Evolutionary conservation across 345 rosid genomes (phyloP).

Genomic region (Erodium maritimum): DNA sequence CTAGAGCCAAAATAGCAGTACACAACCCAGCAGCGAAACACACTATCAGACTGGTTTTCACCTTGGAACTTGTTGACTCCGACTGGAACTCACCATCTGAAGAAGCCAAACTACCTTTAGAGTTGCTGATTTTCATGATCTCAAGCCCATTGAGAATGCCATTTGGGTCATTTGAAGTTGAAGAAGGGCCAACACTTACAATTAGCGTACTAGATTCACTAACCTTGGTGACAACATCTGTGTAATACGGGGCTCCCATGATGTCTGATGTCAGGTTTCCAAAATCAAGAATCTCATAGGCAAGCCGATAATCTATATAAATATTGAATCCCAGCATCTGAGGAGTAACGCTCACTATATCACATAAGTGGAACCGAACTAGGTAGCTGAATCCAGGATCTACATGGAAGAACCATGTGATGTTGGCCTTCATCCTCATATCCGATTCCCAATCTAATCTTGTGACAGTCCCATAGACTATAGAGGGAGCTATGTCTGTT

Average conservation of each 20-base stretch:
- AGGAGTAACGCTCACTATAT: slow-evolving; percentile 20
- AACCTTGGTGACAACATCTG: slow-evolving; percentile 42
- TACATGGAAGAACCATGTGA: slow-evolving; percentile 62
- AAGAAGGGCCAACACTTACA: slow-evolving; percentile 55
- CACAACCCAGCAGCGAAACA: too few species aligned
- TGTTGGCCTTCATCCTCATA: slow-evolving; percentile 28
- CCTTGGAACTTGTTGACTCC: too few species aligned
- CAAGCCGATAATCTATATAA: slow-evolving; percentile 42
- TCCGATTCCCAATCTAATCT: slow-evolving; percentile 15
- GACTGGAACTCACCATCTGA: too few species aligned
- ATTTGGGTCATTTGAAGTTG: too few species aligned
- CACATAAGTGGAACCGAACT: slow-evolving; percentile 71
- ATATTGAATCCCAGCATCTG: slow-evolving; percentile 26
- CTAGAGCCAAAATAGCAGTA: too few species aligned
- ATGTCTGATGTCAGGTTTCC: slow-evolving; percentile 13
- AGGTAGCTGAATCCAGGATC: slow-evolving; percentile 61
- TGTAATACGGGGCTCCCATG: slow-evolving; percentile 42
- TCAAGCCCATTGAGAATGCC: too few species aligned
- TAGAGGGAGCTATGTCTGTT: slow-evolving; percentile 39
- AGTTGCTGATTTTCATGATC: too few species aligned
- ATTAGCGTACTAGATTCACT: slow-evolving; percentile 15
- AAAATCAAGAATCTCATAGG: slow-evolving; percentile 36
- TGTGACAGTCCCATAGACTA: slow-evolving; percentile 75
- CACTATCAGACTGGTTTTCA: too few species aligned
- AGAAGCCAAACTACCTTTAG: too few species aligned